A percentile compares a stretch with the other conserved stretches of the same genome.
Conservation (phyloP, 2,329 filamentous ascomycete species). For the Periconia sp. region DNA sequence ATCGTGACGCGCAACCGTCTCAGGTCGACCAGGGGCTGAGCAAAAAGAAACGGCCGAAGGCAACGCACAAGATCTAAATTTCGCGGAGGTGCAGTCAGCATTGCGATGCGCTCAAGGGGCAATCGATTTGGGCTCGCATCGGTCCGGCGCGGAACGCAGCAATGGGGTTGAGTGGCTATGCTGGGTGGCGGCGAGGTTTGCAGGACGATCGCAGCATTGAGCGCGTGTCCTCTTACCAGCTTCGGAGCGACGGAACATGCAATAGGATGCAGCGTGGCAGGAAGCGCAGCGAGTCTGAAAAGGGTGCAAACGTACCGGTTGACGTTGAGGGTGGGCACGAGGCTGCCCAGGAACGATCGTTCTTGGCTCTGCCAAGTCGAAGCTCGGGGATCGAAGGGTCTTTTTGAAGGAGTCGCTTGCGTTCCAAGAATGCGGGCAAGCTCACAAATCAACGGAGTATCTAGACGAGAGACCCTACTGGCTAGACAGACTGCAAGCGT, state of each 20-base stretch:
- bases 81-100: constrained; percentile 38
- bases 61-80: constrained; percentile 22
- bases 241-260: too few species aligned
- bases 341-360: constrained; percentile 23
- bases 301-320: constrained; percentile 30
- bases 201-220: constrained; percentile 12
- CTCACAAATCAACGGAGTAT: too few species aligned
- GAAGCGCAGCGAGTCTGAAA: too few species aligned
- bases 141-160: too few species aligned
- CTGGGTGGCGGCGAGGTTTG: constrained; percentile 21
- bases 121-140: constrained; percentile 19
- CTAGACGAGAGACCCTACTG: too few species aligned
- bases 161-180: constrained; percentile 29
- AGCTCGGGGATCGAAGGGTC: constrained; percentile 1
- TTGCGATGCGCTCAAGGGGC: constrained; percentile 33
- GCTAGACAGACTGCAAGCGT: too few species aligned
- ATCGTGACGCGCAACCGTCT: constrained; percentile 37
- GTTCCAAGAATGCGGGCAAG: neutral
- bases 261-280: too few species aligned
- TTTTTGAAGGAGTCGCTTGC: neutral
- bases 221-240: too few species aligned
- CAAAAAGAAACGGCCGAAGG: constrained; percentile 5
- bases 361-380: constrained; percentile 20
- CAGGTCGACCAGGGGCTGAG: constrained; percentile 29
- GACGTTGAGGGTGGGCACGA: constrained; percentile 22